Base-by-base conservation (phyloP, 345 rosid species). In the Lepidium aucheri region DNA sequence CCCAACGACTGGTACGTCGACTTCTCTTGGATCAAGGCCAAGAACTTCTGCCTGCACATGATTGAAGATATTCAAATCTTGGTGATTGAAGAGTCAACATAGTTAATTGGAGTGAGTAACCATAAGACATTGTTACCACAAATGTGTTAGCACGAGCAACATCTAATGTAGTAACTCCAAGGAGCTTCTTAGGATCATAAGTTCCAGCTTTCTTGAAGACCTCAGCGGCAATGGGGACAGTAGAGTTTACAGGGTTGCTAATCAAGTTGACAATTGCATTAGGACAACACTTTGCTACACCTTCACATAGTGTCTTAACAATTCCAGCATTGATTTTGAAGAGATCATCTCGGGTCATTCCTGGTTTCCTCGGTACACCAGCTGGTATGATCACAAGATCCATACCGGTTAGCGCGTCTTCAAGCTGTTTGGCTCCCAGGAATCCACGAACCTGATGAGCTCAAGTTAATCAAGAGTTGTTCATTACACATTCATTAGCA, bases 1-100 rank as follows among this genome's bases (percentile, higher is more conserved):
- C 17, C 95, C 99, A 49, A 91, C 93, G 34, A 95, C 99, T 10
- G 99, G 99, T 71, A 89, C 96, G 77, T 86, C 87, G 8, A 91
- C 96, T 73, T 88, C 91, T 78, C 95, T 81, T 33, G 97, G 99
- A 80, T 94, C 95, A 72, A 89, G 89, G 44, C 96, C 97, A 70
- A 95, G 79, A 72, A 91, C 91, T 79, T 95, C 99, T 22, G 96
- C 99, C 99, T 94, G 80, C 41, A 76, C 54, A 61, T 70, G 56
- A 69, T 35, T 53, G n/a, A 13, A 24, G 22, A 17, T 55, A 22
- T 5, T 59, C 18, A 63, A 53, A 60, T 61, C 40, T 57, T 56
- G 43, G 36, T 57, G 34, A 18, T 4, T 65, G 11, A 17, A 32
- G 14, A 14, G 9, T 39, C 49, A 47, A 68, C 16, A 49, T 41